Percentiles rank a stretch among this genome's conserved stretches.
phyloP scores from a whole-genome alignment of 2,329 filamentous ascomycete genomes.

The Metarhizium humberi region DNA sequence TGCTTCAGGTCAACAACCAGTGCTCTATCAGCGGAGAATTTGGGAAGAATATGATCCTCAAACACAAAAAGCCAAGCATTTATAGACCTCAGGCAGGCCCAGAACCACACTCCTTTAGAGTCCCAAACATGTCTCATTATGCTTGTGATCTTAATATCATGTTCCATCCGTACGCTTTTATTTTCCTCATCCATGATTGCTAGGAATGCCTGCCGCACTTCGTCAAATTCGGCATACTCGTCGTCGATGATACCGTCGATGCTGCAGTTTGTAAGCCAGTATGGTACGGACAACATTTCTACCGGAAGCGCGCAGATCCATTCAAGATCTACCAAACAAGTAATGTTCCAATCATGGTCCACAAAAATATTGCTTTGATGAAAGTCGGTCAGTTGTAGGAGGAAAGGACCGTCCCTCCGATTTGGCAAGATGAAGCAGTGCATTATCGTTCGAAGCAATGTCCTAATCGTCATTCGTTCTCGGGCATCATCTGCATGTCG shows the following conservation, averaged over 20 bases:
- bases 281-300: conserved; percentile 21
- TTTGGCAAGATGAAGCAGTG: conserved; percentile 16
- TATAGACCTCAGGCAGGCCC: conserved; percentile 10
- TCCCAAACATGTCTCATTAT: conserved; percentile 10
- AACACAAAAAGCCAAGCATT: conserved; percentile 13
- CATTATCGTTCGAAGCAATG: conserved; percentile 15
- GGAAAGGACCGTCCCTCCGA: conserved; percentile 15
- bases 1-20: conserved; percentile 8
- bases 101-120: conserved; percentile 15
- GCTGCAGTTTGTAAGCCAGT: conserved; percentile 19
- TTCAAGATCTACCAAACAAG: conserved; percentile 22
- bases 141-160: conserved; percentile 8
- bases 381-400: conserved; percentile 21
- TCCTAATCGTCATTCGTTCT: conserved; percentile 17
- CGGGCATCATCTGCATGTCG: conserved; percentile 16
- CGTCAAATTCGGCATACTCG: conserved; percentile 7
- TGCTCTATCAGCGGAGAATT: conserved; percentile 7
- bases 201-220: conserved; percentile 9
- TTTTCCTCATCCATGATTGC: conserved; percentile 9
- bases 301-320: conserved; percentile 21
- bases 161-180: conserved; percentile 1
- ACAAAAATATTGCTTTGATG: conserved; percentile 26
- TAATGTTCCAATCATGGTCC: conserved; percentile 23
- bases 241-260: conserved; percentile 12
- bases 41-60: conserved; percentile 11